Evolutionary conservation across 2,329 filamentous ascomycete genomes (phyloP), one percentile per base, ranked within the genome.

Genomic region (Escovopsis weberi): DNA sequence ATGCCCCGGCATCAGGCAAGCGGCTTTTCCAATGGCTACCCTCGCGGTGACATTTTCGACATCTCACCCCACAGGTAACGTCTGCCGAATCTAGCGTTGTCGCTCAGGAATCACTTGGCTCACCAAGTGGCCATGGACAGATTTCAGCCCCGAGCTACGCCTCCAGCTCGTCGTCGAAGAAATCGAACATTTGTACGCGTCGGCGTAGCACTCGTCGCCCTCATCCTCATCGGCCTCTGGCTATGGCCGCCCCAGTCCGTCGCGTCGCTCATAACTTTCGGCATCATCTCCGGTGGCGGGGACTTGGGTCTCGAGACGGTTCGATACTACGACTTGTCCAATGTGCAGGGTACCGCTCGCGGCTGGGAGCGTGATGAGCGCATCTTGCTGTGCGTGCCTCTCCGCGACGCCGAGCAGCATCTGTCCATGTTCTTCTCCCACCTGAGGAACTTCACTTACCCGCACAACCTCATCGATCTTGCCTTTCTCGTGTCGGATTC

Each of bases 401-500:
- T 98, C 43, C 78, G 91, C 62, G 93, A 98, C 62, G 91, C 91
- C 38, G 80, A 93, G 56, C 74, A 85, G 26, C 91, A 98, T 70
- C 66, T 98, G 39, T 77, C 82, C 47, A 96, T 98, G 89, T 96
- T 98, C 74, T 98, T 98, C 66, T 82, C 83, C n/a, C 93, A 98
- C 59, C 72, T 98, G 45, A 80, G 80, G 52, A 98, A 98, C 64
- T 82, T 98, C 51, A 98, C 91, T 15, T 98, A 98, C 57, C 91
- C 91, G 1, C 91, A 98, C 60, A 83, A 94, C 58, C 73, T 98
- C 40, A 93, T 98, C 57, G 91, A 98, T 59, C 73, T 98, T 38
- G 91, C 91, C 6, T 98, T 98, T 58, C 70, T 98, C 30, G 91
- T 98, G 23, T 95, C 91, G 46, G 91, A 98, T 59, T 96, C 91